These are phyloP conservation scores for Fusarium pininemorale DNA, from an alignment of 2,329 filamentous ascomycete genomes.

Conservation along the genomic window DNA sequence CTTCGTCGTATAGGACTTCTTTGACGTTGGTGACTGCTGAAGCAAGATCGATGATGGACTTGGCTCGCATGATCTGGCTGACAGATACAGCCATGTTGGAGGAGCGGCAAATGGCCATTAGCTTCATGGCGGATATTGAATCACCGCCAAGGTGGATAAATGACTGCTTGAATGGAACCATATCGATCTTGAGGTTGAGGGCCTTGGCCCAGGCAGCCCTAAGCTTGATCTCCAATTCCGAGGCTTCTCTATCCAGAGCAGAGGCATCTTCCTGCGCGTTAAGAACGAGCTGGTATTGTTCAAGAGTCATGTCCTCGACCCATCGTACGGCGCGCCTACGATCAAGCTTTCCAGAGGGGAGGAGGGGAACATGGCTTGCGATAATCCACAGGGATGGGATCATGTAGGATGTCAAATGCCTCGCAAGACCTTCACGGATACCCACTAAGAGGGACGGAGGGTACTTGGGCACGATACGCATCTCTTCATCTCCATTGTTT, in stretches of 20 bases:
- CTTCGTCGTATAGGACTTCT: background rate
- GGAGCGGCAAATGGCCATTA: conserved; percentile 32
- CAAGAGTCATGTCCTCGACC: conserved; percentile 10
- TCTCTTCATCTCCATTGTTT: background rate
- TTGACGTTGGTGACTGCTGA: background rate
- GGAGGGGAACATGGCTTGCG: conserved; percentile 5
- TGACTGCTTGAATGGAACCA: conserved; percentile 23
- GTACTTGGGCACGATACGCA: background rate
- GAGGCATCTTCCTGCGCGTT: conserved; percentile 9
- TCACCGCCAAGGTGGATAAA: conserved; percentile 34
- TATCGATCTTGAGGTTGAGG: background rate
- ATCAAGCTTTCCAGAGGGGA: conserved; percentile 31
- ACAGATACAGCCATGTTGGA: conserved; percentile 21
- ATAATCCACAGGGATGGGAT: conserved; percentile 31
- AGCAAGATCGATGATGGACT: conserved; percentile 34
- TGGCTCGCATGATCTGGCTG: conserved; percentile 34
- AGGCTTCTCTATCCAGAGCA: conserved; percentile 12
- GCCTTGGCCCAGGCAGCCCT: conserved; percentile 23
- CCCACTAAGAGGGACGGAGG: background rate
- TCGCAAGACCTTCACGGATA: conserved; percentile 10
- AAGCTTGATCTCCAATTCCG: conserved; percentile 6
- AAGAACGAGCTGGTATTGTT: conserved; percentile 7
- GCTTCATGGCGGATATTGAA: conserved; percentile 35
- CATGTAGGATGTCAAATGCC: conserved; percentile 25
- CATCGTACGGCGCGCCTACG: background rate